Conservation (phyloP, 306 rosid species). For the Quercus parvula region DNA sequence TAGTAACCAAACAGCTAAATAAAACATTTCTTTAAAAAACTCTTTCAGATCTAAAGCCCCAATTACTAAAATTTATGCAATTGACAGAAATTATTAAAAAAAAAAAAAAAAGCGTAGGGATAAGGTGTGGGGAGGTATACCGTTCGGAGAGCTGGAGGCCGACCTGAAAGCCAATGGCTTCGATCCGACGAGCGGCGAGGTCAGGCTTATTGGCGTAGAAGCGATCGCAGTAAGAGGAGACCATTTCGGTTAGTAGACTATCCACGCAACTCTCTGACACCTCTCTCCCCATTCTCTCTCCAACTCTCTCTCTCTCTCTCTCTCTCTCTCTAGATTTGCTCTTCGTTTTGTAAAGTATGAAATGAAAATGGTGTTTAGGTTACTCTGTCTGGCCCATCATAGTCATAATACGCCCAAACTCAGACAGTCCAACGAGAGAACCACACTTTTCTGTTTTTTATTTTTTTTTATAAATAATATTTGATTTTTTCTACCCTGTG, state of each 20-base stretch:
- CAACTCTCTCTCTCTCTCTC: background rate
- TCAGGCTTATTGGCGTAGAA: conserved; percentile 90
- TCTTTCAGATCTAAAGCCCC: conserved; percentile 25
- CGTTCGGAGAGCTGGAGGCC: conserved; percentile 99
- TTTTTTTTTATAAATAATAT: no score
- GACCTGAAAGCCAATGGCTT: conserved; percentile 95
- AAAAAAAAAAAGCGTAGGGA: background rate
- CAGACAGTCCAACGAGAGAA: no score
- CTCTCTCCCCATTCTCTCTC: conserved; percentile 66
- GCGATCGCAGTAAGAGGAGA: conserved; percentile 72
- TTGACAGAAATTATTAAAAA: background rate
- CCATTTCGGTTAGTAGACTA: conserved; percentile 86
- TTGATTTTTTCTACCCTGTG: accelerated
- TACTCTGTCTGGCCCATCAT: background rate
- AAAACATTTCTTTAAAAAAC: background rate
- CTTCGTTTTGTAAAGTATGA: background rate
- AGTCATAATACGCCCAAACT: background rate
- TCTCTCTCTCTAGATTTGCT: background rate
- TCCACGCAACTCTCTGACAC: conserved; percentile 94
- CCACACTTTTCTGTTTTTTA: no score
- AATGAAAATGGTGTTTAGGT: background rate
- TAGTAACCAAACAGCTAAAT: background rate
- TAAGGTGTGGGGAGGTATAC: conserved; percentile 31
- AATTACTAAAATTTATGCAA: background rate
- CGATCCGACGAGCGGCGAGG: conserved; percentile 93